Evolutionary conservation across 129 eudicot genomes (phyloP), one percentile per base, ranked within the genome.

Genomic region (Tanacetum coccineum): DNA sequence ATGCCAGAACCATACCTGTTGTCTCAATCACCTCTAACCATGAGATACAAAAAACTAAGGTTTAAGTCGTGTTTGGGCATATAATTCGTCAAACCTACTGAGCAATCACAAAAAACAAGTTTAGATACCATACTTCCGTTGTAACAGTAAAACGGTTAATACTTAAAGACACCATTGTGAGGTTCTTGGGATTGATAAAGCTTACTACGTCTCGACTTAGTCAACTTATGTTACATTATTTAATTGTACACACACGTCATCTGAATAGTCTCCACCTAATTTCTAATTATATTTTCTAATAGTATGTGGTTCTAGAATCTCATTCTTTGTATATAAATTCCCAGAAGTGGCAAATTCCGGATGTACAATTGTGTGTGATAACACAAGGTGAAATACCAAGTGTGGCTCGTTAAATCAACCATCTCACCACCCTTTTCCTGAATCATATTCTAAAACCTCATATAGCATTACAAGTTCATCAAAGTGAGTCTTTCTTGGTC

Each of bases 171-270:
- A 39, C 39, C 19, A 62, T 62, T 45, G 51, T 52, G 52, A 63
- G 64, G 44, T 72, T 63, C 63, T 21, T 13, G 52, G 6, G 21
- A 4, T 9, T 21, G 28, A 55, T 36, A 63, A 17, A 17, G 20
- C 49, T 32, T 51, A 46, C 13, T 9, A 36, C 60, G 30, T 50
- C 17, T 53, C 62, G 36, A 73, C 18, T 42, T 60, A 51, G 74
- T 75, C 80, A 75, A 75, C 70, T 42, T 60, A 15, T 40, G 40
- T 21, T 40, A 60, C 25, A 75, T 75, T 68, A 32, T 62, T 68
- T 49, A 60, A 51, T 52, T 21, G 26, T 51, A 68, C 48, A 68
- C 68, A 56, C 26, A 21, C 52, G 59, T 60, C 60, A 32, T 62
- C 8, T 15, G 3, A 68, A 54, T 8, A 8, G 13, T 44, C 22